Evolutionary conservation across 2,329 filamentous ascomycete genomes (phyloP), one percentile per base, ranked within the genome.

Genomic region (Rhynchosporium secalis): DNA sequence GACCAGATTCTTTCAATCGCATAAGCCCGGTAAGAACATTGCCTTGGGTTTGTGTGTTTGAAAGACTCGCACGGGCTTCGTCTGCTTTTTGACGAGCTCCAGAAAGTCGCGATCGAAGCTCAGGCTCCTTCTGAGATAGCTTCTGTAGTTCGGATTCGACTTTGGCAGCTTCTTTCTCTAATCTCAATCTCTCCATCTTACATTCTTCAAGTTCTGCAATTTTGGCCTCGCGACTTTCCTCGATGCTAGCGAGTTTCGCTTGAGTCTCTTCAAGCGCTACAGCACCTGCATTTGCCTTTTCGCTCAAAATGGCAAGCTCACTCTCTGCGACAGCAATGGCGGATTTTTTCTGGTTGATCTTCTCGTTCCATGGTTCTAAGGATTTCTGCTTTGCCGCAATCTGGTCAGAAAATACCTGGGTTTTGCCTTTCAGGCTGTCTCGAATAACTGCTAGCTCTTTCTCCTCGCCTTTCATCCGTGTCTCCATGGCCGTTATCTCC

Each of bases 261-360:
- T 96, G 83, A 28, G 92, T 85, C 68, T 98, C 94, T 65, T 93
- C 85, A 0, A 97, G 83, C 8, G 93, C 90, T 28, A 92, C 88
- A 7, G 90, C 88, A 4, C 93, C 92, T 38, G 94, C 89, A 72
- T 92, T 96, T 57, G 91, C 91, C 73, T 92, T 92, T 74, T 99
- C 95, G 46, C 86, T 85, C 7, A 99, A 82, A 62, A 99, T 98
- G 63, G 92, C 89, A 69, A 98, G 85, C 75, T 99, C 94, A 75
- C 92, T 96, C 74, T 96, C 91, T 1, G 95, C 92, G 10, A 99
- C 93, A 3, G 94, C 94, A 68, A 97, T 96, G 3, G 90, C 87
- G 0, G 93, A 97, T 72, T 95, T 90, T 75, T 96, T 98, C 73
- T 96, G 89, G 75, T 95, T 97, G 78, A 99, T 94, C 77, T 95